phyloP scores from a whole-genome alignment of 106 monocot genomes.

The Allium cepa region DNA sequence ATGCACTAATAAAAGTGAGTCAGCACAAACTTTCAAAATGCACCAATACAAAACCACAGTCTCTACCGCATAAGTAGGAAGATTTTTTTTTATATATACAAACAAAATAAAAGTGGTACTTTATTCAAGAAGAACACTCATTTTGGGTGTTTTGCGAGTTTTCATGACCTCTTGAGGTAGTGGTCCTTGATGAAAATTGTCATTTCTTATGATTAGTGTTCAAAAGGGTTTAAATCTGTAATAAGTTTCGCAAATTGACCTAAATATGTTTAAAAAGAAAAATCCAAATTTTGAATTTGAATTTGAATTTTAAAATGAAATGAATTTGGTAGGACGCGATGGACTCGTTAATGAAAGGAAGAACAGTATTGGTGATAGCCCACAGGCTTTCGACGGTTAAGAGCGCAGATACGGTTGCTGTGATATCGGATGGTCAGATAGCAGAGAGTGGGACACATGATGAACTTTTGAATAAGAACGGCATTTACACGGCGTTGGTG shows the following conservation, averaged over 20 bases:
- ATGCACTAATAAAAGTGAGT: not conserved
- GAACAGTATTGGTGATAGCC: conserved; percentile 96
- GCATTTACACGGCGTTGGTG: conserved; percentile 91
- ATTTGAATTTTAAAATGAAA: not conserved
- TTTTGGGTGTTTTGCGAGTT: not conserved
- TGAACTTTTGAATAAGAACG: conserved; percentile 59
- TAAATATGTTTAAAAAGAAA: not conserved
- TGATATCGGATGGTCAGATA: conserved; percentile 86
- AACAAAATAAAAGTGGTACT: no score
- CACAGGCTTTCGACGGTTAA: conserved; percentile 95
- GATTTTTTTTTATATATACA: no score
- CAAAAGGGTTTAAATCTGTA: no score
- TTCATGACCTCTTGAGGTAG: no score
- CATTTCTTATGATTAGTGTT: no score
- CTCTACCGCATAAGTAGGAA: no score
- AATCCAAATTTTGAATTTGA: not conserved
- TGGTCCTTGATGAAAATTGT: no score
- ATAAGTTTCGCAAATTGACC: no score
- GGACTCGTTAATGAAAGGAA: conserved; percentile 96
- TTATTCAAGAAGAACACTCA: not conserved
- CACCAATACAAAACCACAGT: no score
- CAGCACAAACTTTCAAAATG: no score
- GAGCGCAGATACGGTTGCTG: conserved; percentile 81
- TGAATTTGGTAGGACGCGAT: conserved; percentile 71
- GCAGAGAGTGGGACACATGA: conserved; percentile 91